phyloP scores from a whole-genome alignment of 2,329 filamentous ascomycete genomes.

The Phaeoacremonium minimum region DNA sequence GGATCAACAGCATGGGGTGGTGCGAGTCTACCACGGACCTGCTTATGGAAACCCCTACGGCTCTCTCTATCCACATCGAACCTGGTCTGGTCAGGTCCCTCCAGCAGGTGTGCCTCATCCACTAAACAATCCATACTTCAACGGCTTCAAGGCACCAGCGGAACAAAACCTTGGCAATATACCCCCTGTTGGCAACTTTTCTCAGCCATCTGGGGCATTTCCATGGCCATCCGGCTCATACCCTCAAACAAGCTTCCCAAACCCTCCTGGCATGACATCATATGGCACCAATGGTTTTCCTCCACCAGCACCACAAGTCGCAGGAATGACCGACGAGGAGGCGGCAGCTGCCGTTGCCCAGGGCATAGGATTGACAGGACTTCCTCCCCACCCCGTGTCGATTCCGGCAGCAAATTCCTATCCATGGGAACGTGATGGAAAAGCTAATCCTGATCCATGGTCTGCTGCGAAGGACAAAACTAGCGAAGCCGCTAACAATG shows the following conservation, averaged over 20 bases:
- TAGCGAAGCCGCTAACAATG: slow-evolving; percentile 3
- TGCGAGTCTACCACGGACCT: slow-evolving; percentile 55
- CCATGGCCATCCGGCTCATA: too few species aligned
- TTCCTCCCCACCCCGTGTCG: too few species aligned
- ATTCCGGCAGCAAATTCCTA: too few species aligned
- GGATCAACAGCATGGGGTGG: slow-evolving; percentile 44
- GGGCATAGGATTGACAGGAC: background rate
- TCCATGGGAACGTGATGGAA: too few species aligned
- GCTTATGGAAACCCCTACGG: slow-evolving; percentile 47
- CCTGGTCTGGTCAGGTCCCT: slow-evolving; percentile 22
- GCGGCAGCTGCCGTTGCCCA: background rate
- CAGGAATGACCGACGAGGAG: background rate
- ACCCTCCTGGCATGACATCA: background rate
- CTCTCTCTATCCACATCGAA: slow-evolving; percentile 39
- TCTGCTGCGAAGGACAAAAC: background rate
- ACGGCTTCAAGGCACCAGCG: slow-evolving; percentile 27
- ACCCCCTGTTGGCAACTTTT: too few species aligned
- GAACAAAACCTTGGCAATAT: too few species aligned
- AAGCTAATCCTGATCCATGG: too few species aligned
- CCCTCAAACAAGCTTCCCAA: background rate
- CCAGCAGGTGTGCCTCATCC: slow-evolving; percentile 40
- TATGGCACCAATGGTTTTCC: background rate
- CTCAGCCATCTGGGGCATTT: too few species aligned
- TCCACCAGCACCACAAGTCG: background rate
- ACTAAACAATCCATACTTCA: slow-evolving; percentile 34